These are phyloP conservation scores for Coniochaeta sp. DNA, from an alignment of 2,329 filamentous ascomycete genomes.

Conservation along the genomic window DNA sequence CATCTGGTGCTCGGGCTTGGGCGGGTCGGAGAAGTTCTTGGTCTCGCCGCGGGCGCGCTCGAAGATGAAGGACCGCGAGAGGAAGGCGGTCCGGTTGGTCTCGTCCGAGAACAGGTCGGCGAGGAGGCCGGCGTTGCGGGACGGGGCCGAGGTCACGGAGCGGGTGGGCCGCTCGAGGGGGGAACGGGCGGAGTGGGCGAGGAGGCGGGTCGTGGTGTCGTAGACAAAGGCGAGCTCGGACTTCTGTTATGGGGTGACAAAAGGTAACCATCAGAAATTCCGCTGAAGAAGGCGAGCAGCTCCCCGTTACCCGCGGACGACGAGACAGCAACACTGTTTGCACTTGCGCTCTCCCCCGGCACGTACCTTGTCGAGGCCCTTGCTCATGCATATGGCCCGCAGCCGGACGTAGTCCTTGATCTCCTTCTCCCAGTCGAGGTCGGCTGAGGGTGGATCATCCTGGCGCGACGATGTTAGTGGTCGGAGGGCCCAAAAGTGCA, in stretches of 20 bases:
- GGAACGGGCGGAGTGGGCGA: conserved; percentile 15
- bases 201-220: conserved; percentile 34
- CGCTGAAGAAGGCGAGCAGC: background rate
- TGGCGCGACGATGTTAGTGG: conserved; percentile 10
- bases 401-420: conserved; percentile 19
- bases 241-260: background rate
- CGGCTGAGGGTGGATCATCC: conserved; percentile 27
- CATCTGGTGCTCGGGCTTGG: conserved; percentile 45
- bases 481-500: background rate
- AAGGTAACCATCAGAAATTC: background rate
- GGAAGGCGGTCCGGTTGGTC: conserved; percentile 49
- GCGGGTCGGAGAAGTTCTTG: conserved; percentile 14
- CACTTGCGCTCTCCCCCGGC: background rate
- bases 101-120: conserved; percentile 34
- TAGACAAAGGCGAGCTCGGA: conserved; percentile 40
- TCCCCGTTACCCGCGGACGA: no score
- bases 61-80: conserved; percentile 58
- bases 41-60: conserved; percentile 38
- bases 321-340: background rate
- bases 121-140: conserved; percentile 39
- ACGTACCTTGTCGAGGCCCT: background rate
- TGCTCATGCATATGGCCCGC: background rate
- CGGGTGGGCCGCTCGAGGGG: background rate
- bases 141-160: conserved; percentile 25
- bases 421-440: conserved; percentile 23